Conservation (phyloP, 1,284 basidiomycete genomes). For the Porogramme epimiltina region DNA sequence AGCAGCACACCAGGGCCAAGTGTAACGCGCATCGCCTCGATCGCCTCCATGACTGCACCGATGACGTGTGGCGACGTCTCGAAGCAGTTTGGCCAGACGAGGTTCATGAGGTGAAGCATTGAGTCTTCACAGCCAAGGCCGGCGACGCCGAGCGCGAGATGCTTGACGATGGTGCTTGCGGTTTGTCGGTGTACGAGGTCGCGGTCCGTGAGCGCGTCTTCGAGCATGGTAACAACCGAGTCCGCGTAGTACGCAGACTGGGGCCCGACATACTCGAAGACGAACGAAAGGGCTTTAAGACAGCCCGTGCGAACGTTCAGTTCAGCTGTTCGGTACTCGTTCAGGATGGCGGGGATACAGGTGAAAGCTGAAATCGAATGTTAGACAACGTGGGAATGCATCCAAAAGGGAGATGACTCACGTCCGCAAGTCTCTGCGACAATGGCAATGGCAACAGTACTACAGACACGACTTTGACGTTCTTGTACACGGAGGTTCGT, state of each 20-base stretch:
- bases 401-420: conserved; percentile 41
- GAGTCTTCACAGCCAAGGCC: conserved; percentile 98
- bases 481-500: conserved; percentile 99
- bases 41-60: conserved; percentile 93
- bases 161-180: conserved; percentile 98
- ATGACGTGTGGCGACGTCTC: conserved; percentile 99
- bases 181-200: conserved; percentile 99
- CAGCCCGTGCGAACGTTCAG: conserved; percentile 99
- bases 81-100: conserved; percentile 99
- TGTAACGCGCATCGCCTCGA: conserved; percentile 96
- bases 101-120: conserved; percentile 96
- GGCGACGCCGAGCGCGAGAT: conserved; percentile 95
- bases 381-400: conserved; percentile 21
- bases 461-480: conserved; percentile 97
- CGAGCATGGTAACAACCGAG: conserved; percentile 95
- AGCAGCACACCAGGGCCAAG: conserved; percentile 93
- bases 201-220: conserved; percentile 97
- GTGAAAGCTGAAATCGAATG: conserved; percentile 77
- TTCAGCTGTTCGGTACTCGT: conserved; percentile 98
- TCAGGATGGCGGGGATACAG: conserved; percentile 97
- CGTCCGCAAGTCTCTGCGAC: conserved; percentile 97
- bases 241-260: conserved; percentile 99
- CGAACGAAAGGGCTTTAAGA: conserved; percentile 96
- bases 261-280: conserved; percentile 99
- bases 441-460: conserved; percentile 97